Percentiles rank a stretch among this genome's conserved stretches.
Conservation (phyloP, 2,329 filamentous ascomycete genomes). For the Microsporum canis region DNA sequence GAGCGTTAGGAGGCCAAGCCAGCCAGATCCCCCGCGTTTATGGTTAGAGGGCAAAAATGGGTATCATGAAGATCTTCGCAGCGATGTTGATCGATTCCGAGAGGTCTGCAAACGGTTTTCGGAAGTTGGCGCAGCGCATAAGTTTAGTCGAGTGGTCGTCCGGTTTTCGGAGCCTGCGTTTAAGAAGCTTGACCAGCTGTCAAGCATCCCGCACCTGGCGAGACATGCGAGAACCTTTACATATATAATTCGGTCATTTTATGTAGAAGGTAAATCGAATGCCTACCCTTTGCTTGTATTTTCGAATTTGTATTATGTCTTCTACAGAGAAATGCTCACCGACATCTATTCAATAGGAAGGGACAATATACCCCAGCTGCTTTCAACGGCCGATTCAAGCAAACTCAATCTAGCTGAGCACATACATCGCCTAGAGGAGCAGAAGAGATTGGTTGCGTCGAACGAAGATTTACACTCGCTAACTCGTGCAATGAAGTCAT, state of each 20-base stretch:
- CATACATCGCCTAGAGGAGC: slow-evolving; percentile 25
- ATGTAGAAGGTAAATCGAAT: slow-evolving; percentile 34
- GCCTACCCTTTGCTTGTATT: slow-evolving; percentile 6
- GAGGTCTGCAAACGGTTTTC: slow-evolving; percentile 39
- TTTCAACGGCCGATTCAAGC: slow-evolving; percentile 14
- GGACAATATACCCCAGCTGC: slow-evolving; percentile 13
- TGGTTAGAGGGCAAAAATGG: slow-evolving; percentile 13
- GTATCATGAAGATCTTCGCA: slow-evolving; percentile 12
- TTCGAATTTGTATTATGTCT: not conserved
- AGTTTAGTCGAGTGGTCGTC: slow-evolving; percentile 42
- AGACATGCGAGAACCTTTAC: slow-evolving; percentile 43
- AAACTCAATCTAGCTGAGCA: slow-evolving; percentile 17
- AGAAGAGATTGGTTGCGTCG: slow-evolving; percentile 38
- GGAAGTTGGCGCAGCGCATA: slow-evolving; percentile 38
- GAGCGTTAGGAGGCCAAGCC: slow-evolving; percentile 40
- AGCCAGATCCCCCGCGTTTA: slow-evolving; percentile 15
- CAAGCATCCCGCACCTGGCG: slow-evolving; percentile 37
- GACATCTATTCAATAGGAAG: slow-evolving; percentile 8
- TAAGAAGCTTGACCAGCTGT: slow-evolving; percentile 38
- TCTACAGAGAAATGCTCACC: not conserved
- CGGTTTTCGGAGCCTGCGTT: slow-evolving; percentile 40
- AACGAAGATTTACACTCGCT: slow-evolving; percentile 43
- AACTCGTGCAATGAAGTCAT: slow-evolving; percentile 45
- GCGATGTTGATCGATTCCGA: slow-evolving; percentile 27
- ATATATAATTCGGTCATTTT: slow-evolving; percentile 46